Percentiles rank a stretch among this genome's conserved stretches.
Conservation (phyloP, 176 grass and related monocot genomes). For the Aegilops sharonensis region DNA sequence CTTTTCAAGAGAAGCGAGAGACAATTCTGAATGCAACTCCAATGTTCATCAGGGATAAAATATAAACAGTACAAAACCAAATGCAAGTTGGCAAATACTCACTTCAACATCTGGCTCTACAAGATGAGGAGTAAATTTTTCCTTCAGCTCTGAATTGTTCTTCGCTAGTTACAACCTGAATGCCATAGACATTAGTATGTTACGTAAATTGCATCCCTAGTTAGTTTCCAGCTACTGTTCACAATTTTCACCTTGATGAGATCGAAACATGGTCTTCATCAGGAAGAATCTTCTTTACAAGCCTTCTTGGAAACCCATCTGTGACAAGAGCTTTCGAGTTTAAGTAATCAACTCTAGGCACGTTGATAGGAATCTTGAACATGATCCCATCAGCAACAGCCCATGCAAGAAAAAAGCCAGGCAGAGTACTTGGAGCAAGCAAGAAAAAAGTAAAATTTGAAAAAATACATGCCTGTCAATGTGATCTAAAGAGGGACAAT, state of each 20-base stretch:
- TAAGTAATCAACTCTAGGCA: conserved; percentile 56
- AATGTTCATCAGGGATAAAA: too few species aligned
- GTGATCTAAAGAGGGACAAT: conserved; percentile 71
- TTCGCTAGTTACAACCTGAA: conserved; percentile 81
- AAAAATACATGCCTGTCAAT: conserved; percentile 70
- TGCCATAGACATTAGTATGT: conserved; percentile 21
- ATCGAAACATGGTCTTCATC: conserved; percentile 76
- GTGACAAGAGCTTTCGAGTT: conserved; percentile 73
- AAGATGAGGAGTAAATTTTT: conserved; percentile 77
- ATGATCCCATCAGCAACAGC: too few species aligned
- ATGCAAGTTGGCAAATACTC: too few species aligned
- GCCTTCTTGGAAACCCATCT: conserved; percentile 85
- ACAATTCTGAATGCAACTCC: conserved; percentile 46
- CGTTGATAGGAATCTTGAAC: too few species aligned
- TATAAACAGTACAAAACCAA: too few species aligned
- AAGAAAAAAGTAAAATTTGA: neutral
- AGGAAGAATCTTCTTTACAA: conserved; percentile 92
- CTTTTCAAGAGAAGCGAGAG: conserved; percentile 73
- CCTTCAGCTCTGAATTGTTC: conserved; percentile 77
- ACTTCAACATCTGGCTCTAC: conserved; percentile 44
- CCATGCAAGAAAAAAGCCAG: too few species aligned
- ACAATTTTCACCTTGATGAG: conserved; percentile 75
- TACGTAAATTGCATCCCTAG: neutral
- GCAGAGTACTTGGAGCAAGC: too few species aligned
- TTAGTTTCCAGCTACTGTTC: conserved; percentile 27